Percentiles rank a stretch among this genome's conserved stretches.
Evolutionary conservation across 805 yeast species (phyloP).

Genomic region (Candida yuanshanica): DNA sequence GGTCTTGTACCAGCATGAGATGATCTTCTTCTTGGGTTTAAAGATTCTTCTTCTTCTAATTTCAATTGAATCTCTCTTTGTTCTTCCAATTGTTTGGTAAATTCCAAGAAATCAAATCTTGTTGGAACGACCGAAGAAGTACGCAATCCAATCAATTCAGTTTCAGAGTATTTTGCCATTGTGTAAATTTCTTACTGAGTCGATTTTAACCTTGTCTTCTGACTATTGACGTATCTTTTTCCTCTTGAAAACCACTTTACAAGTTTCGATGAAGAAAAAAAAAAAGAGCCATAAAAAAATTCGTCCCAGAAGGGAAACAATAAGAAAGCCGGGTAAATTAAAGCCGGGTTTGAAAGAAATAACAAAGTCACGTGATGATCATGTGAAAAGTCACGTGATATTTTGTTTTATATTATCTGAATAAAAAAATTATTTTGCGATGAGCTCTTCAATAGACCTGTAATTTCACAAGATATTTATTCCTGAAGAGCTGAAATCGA

Average conservation of each 20-base stretch:
- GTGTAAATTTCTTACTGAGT: neutral
- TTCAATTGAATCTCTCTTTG: slow-evolving; percentile 45
- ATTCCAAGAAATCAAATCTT: slow-evolving; percentile 58
- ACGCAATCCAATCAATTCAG: slow-evolving; percentile 56
- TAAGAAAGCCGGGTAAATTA: neutral
- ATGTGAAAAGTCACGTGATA: too few relatives aligned
- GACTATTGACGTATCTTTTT: neutral
- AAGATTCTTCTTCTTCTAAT: slow-evolving; percentile 14
- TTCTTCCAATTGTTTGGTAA: slow-evolving; percentile 59
- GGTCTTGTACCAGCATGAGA: slow-evolving; percentile 41
- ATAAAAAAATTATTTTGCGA: neutral
- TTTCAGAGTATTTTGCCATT: slow-evolving; percentile 64
- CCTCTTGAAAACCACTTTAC: neutral
- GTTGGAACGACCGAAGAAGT: slow-evolving; percentile 54
- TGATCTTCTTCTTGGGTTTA: slow-evolving; percentile 48
- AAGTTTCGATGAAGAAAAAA: neutral
- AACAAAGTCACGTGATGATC: neutral
- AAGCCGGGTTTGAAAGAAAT: too few relatives aligned
- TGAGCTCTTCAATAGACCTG: too few relatives aligned
- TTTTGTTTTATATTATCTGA: neutral
- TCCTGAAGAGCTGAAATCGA: neutral
- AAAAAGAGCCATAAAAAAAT: neutral
- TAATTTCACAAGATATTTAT: too few relatives aligned
- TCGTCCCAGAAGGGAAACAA: too few relatives aligned
- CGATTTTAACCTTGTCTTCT: neutral